These are phyloP conservation scores for Porodaedalea pini DNA, from an alignment of 1,284 basidiomycete genomes.

Conservation along the genomic window DNA sequence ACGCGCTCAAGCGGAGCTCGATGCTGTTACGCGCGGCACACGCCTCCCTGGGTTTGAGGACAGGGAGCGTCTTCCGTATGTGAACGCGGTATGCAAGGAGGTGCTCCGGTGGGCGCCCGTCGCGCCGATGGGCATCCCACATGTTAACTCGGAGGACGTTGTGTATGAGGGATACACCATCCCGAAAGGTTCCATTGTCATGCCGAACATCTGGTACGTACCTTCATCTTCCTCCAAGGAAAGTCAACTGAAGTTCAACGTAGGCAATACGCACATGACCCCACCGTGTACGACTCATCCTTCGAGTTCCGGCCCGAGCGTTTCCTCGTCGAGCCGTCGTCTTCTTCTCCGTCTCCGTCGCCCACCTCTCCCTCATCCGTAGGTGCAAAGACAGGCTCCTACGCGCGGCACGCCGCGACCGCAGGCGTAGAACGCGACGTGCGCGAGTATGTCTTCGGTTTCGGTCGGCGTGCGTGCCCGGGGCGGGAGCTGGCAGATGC, in stretches of 20 bases:
- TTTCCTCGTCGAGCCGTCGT: too few relatives aligned
- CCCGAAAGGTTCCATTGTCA: too few relatives aligned
- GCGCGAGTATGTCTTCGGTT: conserved; percentile 14
- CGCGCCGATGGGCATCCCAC: too few relatives aligned
- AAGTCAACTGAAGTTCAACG: neutral
- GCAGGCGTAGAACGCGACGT: conserved; percentile 7
- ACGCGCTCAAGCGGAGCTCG: conserved; percentile 36
- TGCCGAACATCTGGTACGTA: neutral
- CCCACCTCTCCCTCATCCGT: neutral
- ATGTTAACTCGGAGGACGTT: too few relatives aligned
- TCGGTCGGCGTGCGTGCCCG: conserved; percentile 15
- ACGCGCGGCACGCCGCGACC: neutral
- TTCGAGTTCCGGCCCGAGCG: conserved; percentile 29
- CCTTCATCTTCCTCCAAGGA: neutral
- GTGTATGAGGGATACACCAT: too few relatives aligned
- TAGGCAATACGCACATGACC: conserved; percentile 14
- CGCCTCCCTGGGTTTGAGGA: conserved; percentile 35
- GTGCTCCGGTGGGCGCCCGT: conserved; percentile 39
- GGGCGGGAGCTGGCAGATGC: conserved; percentile 21
- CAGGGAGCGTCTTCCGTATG: conserved; percentile 33
- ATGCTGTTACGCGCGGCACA: conserved; percentile 32
- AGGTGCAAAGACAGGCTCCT: neutral
- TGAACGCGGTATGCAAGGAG: conserved; percentile 36
- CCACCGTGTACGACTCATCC: conserved; percentile 24
- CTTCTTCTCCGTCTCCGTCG: neutral